Evolutionary conservation across 2,329 filamentous ascomycete genomes (phyloP), one percentile per base, ranked within the genome.

Genomic region (Ophiosphaerella herpotricha): DNA sequence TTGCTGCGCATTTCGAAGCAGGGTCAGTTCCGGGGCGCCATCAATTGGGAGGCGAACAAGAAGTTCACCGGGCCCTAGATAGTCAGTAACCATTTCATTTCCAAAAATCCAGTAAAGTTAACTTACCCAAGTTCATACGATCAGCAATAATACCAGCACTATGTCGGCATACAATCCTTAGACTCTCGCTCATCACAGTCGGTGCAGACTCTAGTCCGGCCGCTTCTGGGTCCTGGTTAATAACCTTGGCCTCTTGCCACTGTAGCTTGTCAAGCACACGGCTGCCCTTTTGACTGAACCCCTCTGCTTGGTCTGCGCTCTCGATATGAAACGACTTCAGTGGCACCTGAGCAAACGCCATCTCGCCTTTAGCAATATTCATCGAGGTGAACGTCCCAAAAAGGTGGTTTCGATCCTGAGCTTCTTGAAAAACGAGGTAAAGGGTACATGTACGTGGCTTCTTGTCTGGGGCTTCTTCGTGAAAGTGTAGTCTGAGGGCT

Each of bases 61-160:
- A 33, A 80, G 67, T 59, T 80, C 77, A 37, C 78, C 78, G 41
- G 74, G 68, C 13, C 67, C 74, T 75, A 40, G 2, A 18, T 5
- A 46, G 44, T 63, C 42, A 63, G 36, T 24, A 31, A 32, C 53
- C 36, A 31, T 23, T n/a, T 5, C 8, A 46, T 37, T n/a, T 14
- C 5, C 3, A 7, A 35, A 35, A 18, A 8, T 39, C 8, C 7
- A 26, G 18, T 37, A 48, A 34, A 18, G 21, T 4, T 18, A 13
- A 45, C 74, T 70, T 74, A 79, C 80, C 78, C 46, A 95, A 80
- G 60, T 96, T 96, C 66, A 96, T 80, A 33, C 91, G 84, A 73
- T 97, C 92, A 2, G 89, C 90, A 13, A 95, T 78, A 36, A 86
- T 90, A 41, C 91, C 90, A 58, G 87, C 85, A 53, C 88, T 84